These are phyloP conservation scores for Salmacisia buchloeana DNA, from an alignment of 1,284 basidiomycete species.

Conservation along the genomic window DNA sequence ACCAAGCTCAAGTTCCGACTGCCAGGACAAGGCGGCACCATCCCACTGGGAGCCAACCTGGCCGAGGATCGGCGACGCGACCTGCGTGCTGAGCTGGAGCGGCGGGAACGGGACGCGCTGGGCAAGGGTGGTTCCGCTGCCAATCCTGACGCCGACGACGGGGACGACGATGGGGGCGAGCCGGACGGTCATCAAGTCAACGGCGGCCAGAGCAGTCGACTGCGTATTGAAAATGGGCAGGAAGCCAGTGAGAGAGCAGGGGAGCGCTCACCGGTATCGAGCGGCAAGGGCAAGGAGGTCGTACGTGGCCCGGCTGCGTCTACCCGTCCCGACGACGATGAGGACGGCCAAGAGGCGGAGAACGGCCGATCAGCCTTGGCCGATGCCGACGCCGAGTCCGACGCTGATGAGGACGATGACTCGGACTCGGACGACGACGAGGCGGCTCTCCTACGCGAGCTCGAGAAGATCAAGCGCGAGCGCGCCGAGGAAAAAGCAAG, in stretches of 20 bases:
- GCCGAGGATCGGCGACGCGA: conserved; percentile 18
- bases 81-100: conserved; percentile 36
- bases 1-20: conserved; percentile 46
- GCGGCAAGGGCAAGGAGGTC: no score
- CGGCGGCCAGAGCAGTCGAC: no score
- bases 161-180: conserved; percentile 19
- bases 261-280: no score
- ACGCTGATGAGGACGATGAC: conserved; percentile 17
- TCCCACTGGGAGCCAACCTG: not conserved
- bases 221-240: no score
- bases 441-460: conserved; percentile 33
- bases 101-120: conserved; percentile 27
- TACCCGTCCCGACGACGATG: conserved; percentile 7
- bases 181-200: no score
- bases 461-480: conserved; percentile 45
- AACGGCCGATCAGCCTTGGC: not conserved
- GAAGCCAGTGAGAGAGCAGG: no score
- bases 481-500: conserved; percentile 31
- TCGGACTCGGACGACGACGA: conserved; percentile 37
- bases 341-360: not conserved
- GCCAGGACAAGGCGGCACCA: conserved; percentile 19
- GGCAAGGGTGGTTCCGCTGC: conserved; percentile 12
- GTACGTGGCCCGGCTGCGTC: no score
- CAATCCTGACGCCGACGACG: conserved; percentile 16
- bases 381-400: conserved; percentile 10